These are phyloP conservation scores for Camellia lanceoleosa DNA, from an alignment of 148 eudicot species.

Conservation along the genomic window DNA sequence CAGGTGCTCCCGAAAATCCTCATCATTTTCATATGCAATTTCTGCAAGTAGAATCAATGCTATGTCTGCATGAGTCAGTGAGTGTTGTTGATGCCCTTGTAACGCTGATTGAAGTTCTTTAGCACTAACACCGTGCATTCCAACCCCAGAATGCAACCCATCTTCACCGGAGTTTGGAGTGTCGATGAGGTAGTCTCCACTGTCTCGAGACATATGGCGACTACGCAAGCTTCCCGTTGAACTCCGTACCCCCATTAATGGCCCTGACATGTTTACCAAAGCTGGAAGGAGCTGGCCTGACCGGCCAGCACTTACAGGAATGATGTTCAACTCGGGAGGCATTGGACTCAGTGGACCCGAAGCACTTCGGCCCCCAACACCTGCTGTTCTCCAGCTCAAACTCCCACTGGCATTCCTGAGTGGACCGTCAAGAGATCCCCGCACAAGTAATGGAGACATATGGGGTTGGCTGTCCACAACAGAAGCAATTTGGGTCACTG, in stretches of 20 bases:
- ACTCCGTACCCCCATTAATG: constrained; percentile 93
- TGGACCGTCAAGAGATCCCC: constrained; percentile 96
- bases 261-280: constrained; percentile 96
- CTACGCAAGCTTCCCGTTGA: constrained; percentile 94
- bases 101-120: constrained; percentile 98
- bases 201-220: constrained; percentile 96
- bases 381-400: constrained; percentile 91
- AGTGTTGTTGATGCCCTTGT: constrained; percentile 97
- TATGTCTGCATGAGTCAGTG: constrained; percentile 94
- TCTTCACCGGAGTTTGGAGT: constrained; percentile 98
- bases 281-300: constrained; percentile 96
- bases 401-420: constrained; percentile 84
- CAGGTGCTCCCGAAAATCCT: constrained; percentile 92
- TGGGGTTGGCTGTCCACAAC: constrained; percentile 86
- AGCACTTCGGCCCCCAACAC: constrained; percentile 88
- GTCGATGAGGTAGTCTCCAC: constrained; percentile 95
- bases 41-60: constrained; percentile 94
- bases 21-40: constrained; percentile 98
- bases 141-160: constrained; percentile 60
- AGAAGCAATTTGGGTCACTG: constrained; percentile 63
- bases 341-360: constrained; percentile 93
- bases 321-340: constrained; percentile 86
- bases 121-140: constrained; percentile 71
- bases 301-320: constrained; percentile 83
- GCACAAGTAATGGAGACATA: constrained; percentile 96